Base-by-base conservation (phyloP, 2,329 filamentous ascomycete genomes). In the Sarocladiaceae sp. region DNA sequence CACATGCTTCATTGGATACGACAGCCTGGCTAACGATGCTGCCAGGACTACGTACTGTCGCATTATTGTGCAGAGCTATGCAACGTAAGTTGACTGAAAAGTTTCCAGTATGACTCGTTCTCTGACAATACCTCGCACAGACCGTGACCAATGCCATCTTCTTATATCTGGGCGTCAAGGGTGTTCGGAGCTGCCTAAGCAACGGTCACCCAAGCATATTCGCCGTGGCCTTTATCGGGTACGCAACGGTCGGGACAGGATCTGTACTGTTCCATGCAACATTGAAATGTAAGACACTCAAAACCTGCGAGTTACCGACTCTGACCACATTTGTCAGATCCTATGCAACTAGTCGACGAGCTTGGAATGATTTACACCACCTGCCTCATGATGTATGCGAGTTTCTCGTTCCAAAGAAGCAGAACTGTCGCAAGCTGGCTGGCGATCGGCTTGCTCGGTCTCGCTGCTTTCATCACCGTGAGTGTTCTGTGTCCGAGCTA, bases 131-230 rank as follows among this genome's bases (percentile, higher is more conserved):
- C 26, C n/a, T 7, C 23, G 55, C 65, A 48, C 66, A 86, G 64
- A 86, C 87, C 3, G 56, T 90, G 24, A 95, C 88, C 26, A 95
- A 95, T 61, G 61, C 85, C 3, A 68, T 93, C 19, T 95, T 95
- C 63, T 72, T 95, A 54, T 85, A 75, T 61, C 75, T 95, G 16
- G 88, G 88, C 6, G 65, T 79, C 52, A 84, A 83, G 58, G 90
- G 90, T 19, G 78, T 93, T 49, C 67, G 71, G 45, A 88, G 82
- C 61, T 94, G 88, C 61, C 58, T 83, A 31, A 74, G 72, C 50
- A 73, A 94, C 63, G 72, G 74, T 13, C 88, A 95, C 63, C 85
- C 88, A 45, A 67, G 64, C 12, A 83, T 95, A 47, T 95, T 94
- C 64, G 58, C 85, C 41, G 67, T 94, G 3, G 73, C 66, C n/a